phyloP scores from a whole-genome alignment of 768 basidiomycete species.

The Kwoniella heveanensis region DNA sequence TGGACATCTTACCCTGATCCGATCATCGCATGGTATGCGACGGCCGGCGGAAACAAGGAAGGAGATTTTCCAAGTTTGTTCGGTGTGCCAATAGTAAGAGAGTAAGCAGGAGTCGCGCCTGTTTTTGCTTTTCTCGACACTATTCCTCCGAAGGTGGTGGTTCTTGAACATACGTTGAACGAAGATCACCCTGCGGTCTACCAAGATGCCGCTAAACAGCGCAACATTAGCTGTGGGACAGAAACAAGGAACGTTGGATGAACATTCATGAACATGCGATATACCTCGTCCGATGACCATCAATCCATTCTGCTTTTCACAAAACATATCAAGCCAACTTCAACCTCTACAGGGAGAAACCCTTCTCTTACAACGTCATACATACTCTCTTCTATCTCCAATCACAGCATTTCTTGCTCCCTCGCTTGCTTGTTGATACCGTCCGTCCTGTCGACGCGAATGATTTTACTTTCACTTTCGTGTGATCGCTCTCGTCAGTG shows the following conservation, averaged over 20 bases:
- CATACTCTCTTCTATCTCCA: neutral
- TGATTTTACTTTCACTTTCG: neutral
- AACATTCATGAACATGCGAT: neutral
- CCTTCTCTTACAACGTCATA: neutral
- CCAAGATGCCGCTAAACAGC: too few relatives aligned
- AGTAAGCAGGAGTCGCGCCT: neutral
- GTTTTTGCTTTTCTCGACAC: neutral
- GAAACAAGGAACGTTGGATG: constrained; percentile 1
- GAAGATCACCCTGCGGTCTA: neutral
- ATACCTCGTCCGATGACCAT: neutral
- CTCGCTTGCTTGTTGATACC: neutral
- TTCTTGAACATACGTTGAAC: neutral
- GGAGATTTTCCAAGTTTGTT: too few relatives aligned
- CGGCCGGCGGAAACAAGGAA: too few relatives aligned
- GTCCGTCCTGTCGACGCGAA: neutral
- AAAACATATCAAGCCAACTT: neutral
- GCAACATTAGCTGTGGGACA: too few relatives aligned
- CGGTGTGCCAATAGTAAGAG: too few relatives aligned
- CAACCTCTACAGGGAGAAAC: too few relatives aligned
- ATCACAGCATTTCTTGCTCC: neutral
- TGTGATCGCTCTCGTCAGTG: too few relatives aligned
- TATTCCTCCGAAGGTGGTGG: constrained; percentile 1
- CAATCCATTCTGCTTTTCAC: neutral
- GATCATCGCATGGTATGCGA: too few relatives aligned
- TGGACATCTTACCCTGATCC: too few relatives aligned